Base-by-base conservation (phyloP, 345 rosid species). In the Citrus australasica region DNA sequence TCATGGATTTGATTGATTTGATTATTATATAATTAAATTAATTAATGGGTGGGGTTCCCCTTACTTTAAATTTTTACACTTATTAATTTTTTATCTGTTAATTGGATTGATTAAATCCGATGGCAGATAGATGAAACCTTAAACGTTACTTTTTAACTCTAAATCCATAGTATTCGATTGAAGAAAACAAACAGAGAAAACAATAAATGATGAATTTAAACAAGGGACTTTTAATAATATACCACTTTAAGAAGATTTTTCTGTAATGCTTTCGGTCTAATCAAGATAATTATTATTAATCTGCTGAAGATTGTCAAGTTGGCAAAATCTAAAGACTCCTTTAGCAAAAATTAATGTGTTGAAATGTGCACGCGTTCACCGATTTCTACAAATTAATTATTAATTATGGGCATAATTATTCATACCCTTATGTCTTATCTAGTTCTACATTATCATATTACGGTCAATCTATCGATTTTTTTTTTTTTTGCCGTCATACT, bases 241-340 rank as follows among this genome's bases (percentile, higher is more conserved):
- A 37, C 71, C 38, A 37, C 14, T 32, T 32, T 32, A 0, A 32
- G 33, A 32, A 32, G 33, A 32, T 4, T 32, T 35, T 76, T 58
- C 48, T 55, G 10, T 77, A 71, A 42, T 76, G 79, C 83, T 76
- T 83, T 83, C 70, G 71, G 79, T 79, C 78, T 74, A 75, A 80
- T 83, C 83, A 69, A 58, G 48, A 13, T 48, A 7, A 73, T 69
- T 55, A 37, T 38, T 32, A 56, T 33, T 56, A 56, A 56, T 17
- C 22, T 72, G 9, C 48, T 51, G 9, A 73, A 61, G 66, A 33
- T 69, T 37, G 76, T 64, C 82, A 67, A 76, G 69, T 65, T 25
- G 42, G 8, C 53, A 16, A 9, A 60, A 32, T 17, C n/a, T 68
- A 73, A 51, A 1, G 7, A 24, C 42, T 53, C 76, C 71, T 73